Evolutionary conservation across 257 asterid species (phyloP).

Genomic region (Schizonepeta tenuifolia): DNA sequence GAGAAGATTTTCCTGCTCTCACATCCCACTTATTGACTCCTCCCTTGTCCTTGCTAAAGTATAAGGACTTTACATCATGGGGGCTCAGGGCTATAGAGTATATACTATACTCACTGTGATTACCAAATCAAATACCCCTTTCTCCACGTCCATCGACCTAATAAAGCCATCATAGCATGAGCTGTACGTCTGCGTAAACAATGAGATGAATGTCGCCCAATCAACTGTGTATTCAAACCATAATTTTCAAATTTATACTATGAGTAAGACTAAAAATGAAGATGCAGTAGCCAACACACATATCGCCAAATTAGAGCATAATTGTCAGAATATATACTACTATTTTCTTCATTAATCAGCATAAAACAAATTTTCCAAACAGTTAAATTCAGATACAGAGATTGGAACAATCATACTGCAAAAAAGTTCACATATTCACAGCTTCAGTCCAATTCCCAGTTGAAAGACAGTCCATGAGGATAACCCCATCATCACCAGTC

Average conservation of each 20-base stretch:
- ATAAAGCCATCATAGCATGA: slow-evolving; percentile 85
- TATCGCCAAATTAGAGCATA: slow-evolving; percentile 19
- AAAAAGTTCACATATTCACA: too few relatives aligned
- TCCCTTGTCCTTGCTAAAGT: slow-evolving; percentile 69
- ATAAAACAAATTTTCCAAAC: neutral
- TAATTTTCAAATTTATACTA: neutral
- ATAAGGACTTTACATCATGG: slow-evolving; percentile 54
- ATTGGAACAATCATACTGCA: neutral
- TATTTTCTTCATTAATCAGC: neutral
- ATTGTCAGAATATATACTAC: neutral
- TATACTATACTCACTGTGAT: slow-evolving; percentile 51
- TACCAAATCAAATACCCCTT: slow-evolving; percentile 68
- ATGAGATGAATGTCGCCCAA: slow-evolving; percentile 15
- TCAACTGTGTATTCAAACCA: slow-evolving; percentile 24
- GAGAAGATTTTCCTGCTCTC: slow-evolving; percentile 66
- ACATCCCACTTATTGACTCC: slow-evolving; percentile 61
- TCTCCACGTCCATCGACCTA: slow-evolving; percentile 81
- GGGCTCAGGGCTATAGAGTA: slow-evolving; percentile 59
- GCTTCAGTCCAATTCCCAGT: neutral
- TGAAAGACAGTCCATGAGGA: neutral
- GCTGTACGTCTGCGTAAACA: slow-evolving; percentile 74
- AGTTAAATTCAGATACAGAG: slow-evolving; percentile 5
- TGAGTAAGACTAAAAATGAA: neutral
- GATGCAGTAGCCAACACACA: neutral
- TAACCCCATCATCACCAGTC: neutral